Percentiles rank a stretch among this genome's conserved stretches.
Conservation (phyloP, 768 basidiomycete species). For the Plicaturopsis crispa region DNA sequence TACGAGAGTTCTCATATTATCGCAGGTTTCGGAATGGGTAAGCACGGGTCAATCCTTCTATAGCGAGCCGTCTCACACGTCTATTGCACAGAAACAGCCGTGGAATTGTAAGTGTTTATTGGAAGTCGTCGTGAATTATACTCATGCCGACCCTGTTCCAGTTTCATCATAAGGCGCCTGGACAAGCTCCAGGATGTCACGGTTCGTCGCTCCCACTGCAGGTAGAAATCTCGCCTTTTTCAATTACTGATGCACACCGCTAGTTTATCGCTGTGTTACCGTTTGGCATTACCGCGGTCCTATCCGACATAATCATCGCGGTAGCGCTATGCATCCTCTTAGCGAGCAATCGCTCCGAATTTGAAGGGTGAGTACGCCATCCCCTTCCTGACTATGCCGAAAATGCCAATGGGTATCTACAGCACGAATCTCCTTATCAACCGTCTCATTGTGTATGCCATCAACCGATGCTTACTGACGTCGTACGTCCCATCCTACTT, state of each 20-base stretch:
- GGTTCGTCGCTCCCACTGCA: constrained; percentile 15
- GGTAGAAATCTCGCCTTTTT: background rate
- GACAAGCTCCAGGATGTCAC: constrained; percentile 24
- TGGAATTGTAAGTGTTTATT: constrained; percentile 22
- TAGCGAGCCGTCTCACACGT: background rate
- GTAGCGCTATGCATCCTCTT: constrained; percentile 33
- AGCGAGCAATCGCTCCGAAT: constrained; percentile 30
- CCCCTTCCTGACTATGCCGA: background rate
- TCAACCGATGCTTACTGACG: constrained; percentile 46
- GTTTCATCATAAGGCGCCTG: constrained; percentile 32
- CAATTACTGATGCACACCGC: background rate
- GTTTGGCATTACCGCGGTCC: constrained; percentile 34
- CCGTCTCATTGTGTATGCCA: constrained; percentile 37
- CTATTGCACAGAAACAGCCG: constrained; percentile 25
- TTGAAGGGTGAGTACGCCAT: constrained; percentile 23
- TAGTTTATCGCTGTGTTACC: constrained; percentile 32
- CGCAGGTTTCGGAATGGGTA: constrained; percentile 34
- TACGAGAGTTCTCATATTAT: background rate
- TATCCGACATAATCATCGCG: constrained; percentile 41
- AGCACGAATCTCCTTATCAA: constrained; percentile 36
- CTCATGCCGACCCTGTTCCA: constrained; percentile 11
- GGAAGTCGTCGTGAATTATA: background rate
- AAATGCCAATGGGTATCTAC: no score
- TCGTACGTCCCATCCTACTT: constrained; percentile 26
- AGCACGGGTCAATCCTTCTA: constrained; percentile 1